Evolutionary conservation across 345 rosid species (phyloP).

Genomic region (Salix caprea): DNA sequence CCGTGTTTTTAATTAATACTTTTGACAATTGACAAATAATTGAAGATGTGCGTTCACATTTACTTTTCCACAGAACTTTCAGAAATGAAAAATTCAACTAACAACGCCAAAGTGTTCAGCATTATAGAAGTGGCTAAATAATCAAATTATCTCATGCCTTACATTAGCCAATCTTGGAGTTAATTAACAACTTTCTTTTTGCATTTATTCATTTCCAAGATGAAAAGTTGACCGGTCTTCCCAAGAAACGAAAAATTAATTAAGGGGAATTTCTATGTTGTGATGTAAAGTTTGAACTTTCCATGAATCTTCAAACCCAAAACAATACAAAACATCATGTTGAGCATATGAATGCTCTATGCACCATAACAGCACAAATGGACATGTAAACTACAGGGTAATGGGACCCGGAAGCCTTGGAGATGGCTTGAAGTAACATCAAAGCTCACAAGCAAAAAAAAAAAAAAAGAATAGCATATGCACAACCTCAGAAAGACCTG

Average conservation of each 20-base stretch:
- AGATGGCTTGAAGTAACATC: conserved; percentile 17
- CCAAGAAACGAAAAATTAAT: neutral
- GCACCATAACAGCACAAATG: conserved; percentile 2
- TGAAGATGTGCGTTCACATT: neutral
- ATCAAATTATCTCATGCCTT: neutral
- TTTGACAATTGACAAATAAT: neutral
- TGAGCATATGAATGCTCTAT: conserved; percentile 18
- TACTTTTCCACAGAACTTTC: neutral
- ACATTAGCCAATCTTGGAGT: neutral
- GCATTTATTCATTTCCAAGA: neutral
- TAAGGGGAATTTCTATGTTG: neutral
- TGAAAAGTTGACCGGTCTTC: neutral
- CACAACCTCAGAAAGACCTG: conserved; percentile 14
- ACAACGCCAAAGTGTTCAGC: neutral
- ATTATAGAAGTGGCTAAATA: neutral
- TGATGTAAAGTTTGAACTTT: conserved; percentile 11
- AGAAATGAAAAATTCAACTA: conserved; percentile 1
- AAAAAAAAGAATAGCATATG: conserved; percentile 15
- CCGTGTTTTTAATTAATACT: neutral
- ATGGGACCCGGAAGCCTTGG: conserved; percentile 33
- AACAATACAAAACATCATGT: conserved; percentile 17
- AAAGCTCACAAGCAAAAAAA: conserved; percentile 17
- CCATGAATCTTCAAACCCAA: conserved; percentile 20
- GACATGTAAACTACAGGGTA: conserved; percentile 14
- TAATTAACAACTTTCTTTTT: neutral